phyloP scores from a whole-genome alignment of 1,139 yeast genomes.

The Candida tropicalis region DNA sequence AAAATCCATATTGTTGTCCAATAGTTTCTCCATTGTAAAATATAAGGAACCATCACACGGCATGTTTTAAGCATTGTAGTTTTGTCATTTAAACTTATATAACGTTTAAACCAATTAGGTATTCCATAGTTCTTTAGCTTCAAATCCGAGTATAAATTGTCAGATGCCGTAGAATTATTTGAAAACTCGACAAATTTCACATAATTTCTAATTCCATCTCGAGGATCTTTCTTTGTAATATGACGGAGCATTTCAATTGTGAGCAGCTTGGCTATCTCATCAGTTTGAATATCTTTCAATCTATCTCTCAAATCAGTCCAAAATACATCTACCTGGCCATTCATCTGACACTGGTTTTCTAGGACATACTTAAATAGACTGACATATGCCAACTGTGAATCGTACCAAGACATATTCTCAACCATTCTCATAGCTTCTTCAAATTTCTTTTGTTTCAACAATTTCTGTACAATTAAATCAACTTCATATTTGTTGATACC shows the following conservation, averaged over 20 bases:
- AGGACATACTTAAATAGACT: constrained; percentile 22
- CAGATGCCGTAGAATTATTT: background rate
- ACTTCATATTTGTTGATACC: constrained; percentile 29
- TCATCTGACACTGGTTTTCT: constrained; percentile 3
- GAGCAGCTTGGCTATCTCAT: background rate
- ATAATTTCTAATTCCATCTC: constrained; percentile 4
- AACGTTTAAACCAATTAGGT: background rate
- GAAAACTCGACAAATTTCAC: background rate
- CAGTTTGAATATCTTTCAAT: background rate
- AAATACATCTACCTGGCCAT: background rate
- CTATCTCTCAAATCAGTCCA: constrained; percentile 1
- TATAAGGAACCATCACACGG: constrained; percentile 21
- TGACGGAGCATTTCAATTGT: background rate
- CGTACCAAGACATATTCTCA: constrained; percentile 20
- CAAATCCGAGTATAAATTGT: background rate
- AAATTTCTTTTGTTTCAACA: constrained; percentile 28
- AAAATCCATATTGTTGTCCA: constrained; percentile 31
- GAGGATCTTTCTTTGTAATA: background rate
- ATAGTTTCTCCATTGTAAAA: background rate
- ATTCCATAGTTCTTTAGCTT: constrained; percentile 7
- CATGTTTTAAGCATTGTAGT: constrained; percentile 15
- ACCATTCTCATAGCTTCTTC: constrained; percentile 28
- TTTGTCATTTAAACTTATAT: background rate
- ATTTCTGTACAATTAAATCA: constrained; percentile 27
- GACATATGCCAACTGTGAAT: constrained; percentile 30